phyloP scores from a whole-genome alignment of 768 basidiomycete species.

The Neoboletus subvelutipes region DNA sequence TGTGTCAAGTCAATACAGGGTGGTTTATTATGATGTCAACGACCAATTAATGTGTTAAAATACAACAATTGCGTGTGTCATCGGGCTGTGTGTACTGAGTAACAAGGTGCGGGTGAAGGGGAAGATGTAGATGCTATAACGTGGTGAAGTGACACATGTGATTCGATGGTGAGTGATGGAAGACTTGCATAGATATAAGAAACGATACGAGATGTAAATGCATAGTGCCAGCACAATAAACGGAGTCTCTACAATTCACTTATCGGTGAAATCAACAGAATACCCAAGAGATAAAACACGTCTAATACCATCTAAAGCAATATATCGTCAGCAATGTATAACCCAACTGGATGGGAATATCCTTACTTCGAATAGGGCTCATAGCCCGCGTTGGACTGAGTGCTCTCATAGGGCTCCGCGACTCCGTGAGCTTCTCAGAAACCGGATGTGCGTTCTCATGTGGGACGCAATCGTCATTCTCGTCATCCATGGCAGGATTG shows the following conservation, averaged over 20 bases:
- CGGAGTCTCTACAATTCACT: slow-evolving; percentile 7
- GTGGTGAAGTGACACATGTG: neutral
- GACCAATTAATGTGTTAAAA: neutral
- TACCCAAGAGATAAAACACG: slow-evolving; percentile 27
- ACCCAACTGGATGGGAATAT: neutral
- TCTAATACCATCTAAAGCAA: slow-evolving; percentile 26
- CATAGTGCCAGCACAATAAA: neutral
- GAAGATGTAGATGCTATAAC: neutral
- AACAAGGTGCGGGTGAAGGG: neutral
- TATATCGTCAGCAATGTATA: slow-evolving; percentile 2
- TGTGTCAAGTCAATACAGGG: neutral
- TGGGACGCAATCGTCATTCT: neutral
- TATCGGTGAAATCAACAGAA: slow-evolving; percentile 2
- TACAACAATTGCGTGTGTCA: neutral
- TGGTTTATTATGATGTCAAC: neutral
- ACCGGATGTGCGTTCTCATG: neutral
- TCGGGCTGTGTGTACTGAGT: neutral
- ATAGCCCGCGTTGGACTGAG: slow-evolving; percentile 36
- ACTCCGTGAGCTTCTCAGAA: neutral
- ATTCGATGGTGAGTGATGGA: neutral
- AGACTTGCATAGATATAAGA: neutral
- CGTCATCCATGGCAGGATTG: neutral
- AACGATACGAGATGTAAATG: neutral
- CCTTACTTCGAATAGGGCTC: slow-evolving; percentile 23
- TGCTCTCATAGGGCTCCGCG: slow-evolving; percentile 21